Percentiles rank a stretch among this genome's conserved stretches.
phyloP scores from a whole-genome alignment of 1,284 basidiomycete species.

The Lignosus rhinocerotis region DNA sequence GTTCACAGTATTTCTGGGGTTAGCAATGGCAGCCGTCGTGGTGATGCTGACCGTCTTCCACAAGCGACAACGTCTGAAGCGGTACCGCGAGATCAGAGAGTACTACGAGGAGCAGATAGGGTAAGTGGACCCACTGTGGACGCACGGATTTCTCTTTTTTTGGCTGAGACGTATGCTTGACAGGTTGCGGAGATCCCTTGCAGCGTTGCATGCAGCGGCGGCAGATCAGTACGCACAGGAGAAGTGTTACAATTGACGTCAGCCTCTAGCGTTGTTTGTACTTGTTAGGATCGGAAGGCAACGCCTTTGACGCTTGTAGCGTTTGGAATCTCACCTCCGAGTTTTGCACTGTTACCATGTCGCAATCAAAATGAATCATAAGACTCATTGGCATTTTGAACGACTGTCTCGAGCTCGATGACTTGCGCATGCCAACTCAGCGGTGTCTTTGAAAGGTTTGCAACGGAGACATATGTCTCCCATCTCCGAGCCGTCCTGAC shows the following conservation, averaged over 20 bases:
- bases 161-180: not conserved
- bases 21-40: conserved; percentile 46
- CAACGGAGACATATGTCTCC: not conserved
- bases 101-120: conserved; percentile 59
- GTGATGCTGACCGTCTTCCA: conserved; percentile 49
- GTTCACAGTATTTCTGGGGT: not conserved
- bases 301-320: not conserved
- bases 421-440: too few relatives aligned
- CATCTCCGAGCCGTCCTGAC: not conserved
- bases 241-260: conserved; percentile 5
- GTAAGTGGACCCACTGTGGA: conserved; percentile 29
- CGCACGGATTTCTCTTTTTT: not conserved
- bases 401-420: too few relatives aligned
- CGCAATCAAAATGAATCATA: too few relatives aligned
- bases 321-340: not conserved
- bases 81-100: conserved; percentile 48
- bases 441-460: too few relatives aligned
- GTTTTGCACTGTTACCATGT: not conserved
- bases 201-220: conserved; percentile 29
- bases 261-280: not conserved
- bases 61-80: conserved; percentile 45
- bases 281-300: not conserved
- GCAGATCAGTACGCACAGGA: conserved; percentile 23
- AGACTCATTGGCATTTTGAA: not conserved
- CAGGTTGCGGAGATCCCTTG: conserved; percentile 31